Evolutionary conservation across 768 basidiomycete species (phyloP), one percentile per base, ranked within the genome.

Genomic region (Russula lepida): DNA sequence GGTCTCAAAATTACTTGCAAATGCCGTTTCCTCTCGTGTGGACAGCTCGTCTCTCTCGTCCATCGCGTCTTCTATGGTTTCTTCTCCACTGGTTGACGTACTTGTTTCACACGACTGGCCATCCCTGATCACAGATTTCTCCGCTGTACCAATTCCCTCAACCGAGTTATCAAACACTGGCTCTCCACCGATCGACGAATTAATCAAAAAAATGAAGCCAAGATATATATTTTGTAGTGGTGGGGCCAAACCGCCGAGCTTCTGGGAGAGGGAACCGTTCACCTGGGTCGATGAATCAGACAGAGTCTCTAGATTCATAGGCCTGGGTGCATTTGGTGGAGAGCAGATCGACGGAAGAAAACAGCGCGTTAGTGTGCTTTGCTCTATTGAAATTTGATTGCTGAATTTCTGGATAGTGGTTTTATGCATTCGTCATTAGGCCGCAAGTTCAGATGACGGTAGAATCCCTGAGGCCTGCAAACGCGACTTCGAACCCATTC

Each of bases 221-320:
- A 81, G 90, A 53, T 99, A 99, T 74, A 85, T 95, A 68, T 91
- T 98, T 69, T 82, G 88, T 23, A 80, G 82, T 52, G 78, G 78
- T 9, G 84, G 81, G 15, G 84, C 84, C 0, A 73, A 77, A n/a
- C 80, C 82, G 15, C 79, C 88, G 0, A 80, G 79, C 56, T 99
- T 97, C 71, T 98, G 95, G 94, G 97, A 99, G 71, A 78, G 95
- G 55, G 94, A 98, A 61, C 95, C 97, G 1, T 95, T 86, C 70
- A 71, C 81, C 4, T 98, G 94, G 94, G 81, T 83, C 46, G 85
- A 85, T 37, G 84, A 86, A 54, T 75, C 76, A 28, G 80, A 78
- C 21, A 81, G 91, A 33, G 74, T 88, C 43, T 83, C 86, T 32
- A 79, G 93, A 41, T 95, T 95, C 64, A 80, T 99, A 47, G 86